phyloP scores from a whole-genome alignment of 306 rosid species.

The Begonia loranthoides region DNA sequence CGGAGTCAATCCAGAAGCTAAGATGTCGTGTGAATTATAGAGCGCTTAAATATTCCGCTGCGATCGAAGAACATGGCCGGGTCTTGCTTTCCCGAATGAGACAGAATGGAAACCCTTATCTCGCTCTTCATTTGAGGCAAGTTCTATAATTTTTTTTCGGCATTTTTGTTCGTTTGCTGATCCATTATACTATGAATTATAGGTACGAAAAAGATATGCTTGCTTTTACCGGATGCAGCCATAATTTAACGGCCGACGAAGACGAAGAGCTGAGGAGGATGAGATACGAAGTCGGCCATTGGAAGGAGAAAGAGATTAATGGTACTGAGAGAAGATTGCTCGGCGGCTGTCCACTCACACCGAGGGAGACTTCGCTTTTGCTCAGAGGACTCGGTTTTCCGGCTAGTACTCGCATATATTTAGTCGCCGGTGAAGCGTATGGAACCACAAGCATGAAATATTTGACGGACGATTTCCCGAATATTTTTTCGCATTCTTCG shows the following conservation, averaged over 20 bases:
- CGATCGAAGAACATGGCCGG: slow-evolving; percentile 63
- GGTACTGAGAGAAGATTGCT: slow-evolving; percentile 90
- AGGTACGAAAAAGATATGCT: slow-evolving; percentile 99
- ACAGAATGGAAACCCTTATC: slow-evolving; percentile 55
- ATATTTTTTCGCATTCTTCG: slow-evolving; percentile 75
- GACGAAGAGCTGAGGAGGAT: slow-evolving; percentile 63
- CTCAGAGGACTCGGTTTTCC: slow-evolving; percentile 81
- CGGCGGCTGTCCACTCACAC: slow-evolving; percentile 94
- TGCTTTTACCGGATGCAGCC: slow-evolving; percentile 96
- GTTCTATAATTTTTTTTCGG: slow-evolving; percentile 6
- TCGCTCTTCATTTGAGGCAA: slow-evolving; percentile 93
- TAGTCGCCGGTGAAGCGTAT: slow-evolving; percentile 91
- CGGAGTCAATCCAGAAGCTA: slow-evolving; percentile 58
- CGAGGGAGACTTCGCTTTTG: slow-evolving; percentile 83
- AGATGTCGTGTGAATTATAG: slow-evolving; percentile 82
- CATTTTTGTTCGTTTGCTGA: not conserved
- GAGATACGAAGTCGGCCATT: slow-evolving; percentile 89
- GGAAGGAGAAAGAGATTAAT: slow-evolving; percentile 97
- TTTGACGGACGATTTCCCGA: slow-evolving; percentile 67
- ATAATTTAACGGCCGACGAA: slow-evolving; percentile 72
- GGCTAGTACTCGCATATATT: slow-evolving; percentile 63
- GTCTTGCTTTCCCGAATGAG: slow-evolving; percentile 76
- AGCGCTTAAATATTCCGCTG: slow-evolving; percentile 83
- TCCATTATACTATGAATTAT: slow-evolving; percentile 6
- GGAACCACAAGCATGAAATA: slow-evolving; percentile 83